Evolutionary conservation across 768 basidiomycete species (phyloP).

Genomic region (Collybia sordida): DNA sequence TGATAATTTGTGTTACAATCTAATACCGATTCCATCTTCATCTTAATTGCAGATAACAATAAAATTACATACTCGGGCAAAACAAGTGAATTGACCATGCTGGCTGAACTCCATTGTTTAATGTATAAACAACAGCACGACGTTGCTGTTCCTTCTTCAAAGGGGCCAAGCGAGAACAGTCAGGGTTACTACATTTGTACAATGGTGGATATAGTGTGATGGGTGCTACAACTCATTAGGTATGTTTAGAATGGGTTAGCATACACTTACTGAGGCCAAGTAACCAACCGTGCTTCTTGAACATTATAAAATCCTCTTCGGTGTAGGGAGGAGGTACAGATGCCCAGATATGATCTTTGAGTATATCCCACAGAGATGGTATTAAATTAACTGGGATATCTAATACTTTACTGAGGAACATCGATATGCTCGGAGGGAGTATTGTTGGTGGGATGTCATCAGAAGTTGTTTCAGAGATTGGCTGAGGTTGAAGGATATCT

Average conservation of each 20-base stretch:
- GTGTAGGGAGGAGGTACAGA: too few species aligned
- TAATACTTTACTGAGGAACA: constrained; percentile 15
- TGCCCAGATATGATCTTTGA: too few species aligned
- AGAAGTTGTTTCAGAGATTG: too few species aligned
- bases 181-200: constrained; percentile 3
- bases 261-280: background rate
- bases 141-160: constrained; percentile 19
- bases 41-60: background rate
- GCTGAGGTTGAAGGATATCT: too few species aligned
- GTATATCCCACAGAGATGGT: constrained; percentile 34
- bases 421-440: background rate
- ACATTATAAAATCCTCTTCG: background rate
- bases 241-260: too few species aligned
- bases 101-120: constrained; percentile 16
- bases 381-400: constrained; percentile 39
- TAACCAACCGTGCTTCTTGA: background rate
- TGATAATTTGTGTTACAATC: constrained; percentile 21
- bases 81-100: constrained; percentile 19
- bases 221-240: too few species aligned
- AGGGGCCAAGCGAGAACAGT: background rate
- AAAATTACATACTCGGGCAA: constrained; percentile 16
- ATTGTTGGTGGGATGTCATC: too few species aligned
- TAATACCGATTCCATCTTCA: background rate
- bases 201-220: constrained; percentile 9
- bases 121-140: constrained; percentile 18